A percentile compares a stretch with the other conserved stretches of the same genome.
Conservation (phyloP, 768 basidiomycete genomes). For the Rubroboletus pulcherrimus region DNA sequence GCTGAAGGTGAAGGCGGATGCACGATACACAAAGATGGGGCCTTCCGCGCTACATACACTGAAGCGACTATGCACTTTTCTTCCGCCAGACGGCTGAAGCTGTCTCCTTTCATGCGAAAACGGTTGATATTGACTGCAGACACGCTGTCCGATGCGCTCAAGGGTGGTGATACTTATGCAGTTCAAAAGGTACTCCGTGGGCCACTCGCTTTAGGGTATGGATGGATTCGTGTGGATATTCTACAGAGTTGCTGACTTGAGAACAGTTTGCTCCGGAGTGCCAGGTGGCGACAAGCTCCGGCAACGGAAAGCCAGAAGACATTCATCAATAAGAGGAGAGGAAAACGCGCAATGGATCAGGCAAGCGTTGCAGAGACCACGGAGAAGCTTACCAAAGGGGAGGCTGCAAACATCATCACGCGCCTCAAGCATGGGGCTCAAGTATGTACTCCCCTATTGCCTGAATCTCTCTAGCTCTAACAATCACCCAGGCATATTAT, state of each 20-base stretch:
- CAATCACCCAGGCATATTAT: conserved; percentile 44
- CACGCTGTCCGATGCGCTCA: conserved; percentile 56
- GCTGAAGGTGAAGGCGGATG: conserved; percentile 35
- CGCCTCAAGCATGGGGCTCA: conserved; percentile 74
- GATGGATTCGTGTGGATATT: conserved; percentile 9
- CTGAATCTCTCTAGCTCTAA: background rate
- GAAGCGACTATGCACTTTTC: conserved; percentile 45
- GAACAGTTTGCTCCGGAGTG: conserved; percentile 55
- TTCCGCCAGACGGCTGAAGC: conserved; percentile 42
- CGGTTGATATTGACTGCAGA: conserved; percentile 52
- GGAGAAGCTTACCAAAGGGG: conserved; percentile 62
- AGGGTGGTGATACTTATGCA: conserved; percentile 68
- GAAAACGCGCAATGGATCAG: conserved; percentile 24
- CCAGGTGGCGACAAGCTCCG: conserved; percentile 60
- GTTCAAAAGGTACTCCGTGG: conserved; percentile 52
- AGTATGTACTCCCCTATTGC: conserved; percentile 35
- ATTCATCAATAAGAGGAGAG: conserved; percentile 53
- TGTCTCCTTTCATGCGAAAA: conserved; percentile 53
- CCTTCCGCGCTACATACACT: conserved; percentile 51
- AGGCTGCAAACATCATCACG: conserved; percentile 75
- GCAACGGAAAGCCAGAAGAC: conserved; percentile 61
- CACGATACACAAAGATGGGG: background rate
- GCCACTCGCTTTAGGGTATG: conserved; percentile 47
- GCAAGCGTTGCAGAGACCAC: conserved; percentile 28
- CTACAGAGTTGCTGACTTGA: conserved; percentile 1